phyloP scores from a whole-genome alignment of 2,329 filamentous ascomycete species.

The Fusarium humuli region DNA sequence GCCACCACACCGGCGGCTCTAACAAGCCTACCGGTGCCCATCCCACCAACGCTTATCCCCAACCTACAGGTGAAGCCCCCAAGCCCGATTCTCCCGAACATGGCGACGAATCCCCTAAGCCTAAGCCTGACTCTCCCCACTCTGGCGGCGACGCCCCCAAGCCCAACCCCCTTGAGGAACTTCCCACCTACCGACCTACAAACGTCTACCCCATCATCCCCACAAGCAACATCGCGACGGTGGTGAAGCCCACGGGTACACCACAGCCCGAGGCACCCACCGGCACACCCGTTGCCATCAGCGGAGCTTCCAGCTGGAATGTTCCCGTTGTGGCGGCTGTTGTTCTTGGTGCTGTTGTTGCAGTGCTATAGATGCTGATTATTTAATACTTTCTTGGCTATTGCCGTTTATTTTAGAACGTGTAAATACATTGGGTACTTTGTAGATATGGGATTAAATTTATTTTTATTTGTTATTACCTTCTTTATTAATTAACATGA shows the following conservation, averaged over 20 bases:
- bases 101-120: constrained; percentile 1
- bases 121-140: neutral
- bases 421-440: constrained; percentile 12
- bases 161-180: constrained; percentile 24
- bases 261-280: constrained; percentile 20
- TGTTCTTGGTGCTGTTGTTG: constrained; percentile 20
- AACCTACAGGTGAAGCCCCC: neutral
- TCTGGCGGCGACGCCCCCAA: neutral
- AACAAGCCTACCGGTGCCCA: neutral
- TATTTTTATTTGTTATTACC: constrained; percentile 1
- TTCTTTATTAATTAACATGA: neutral
- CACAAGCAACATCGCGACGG: constrained; percentile 19
- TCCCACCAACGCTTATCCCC: constrained; percentile 6
- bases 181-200: constrained; percentile 15
- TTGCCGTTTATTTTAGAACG: constrained; percentile 12
- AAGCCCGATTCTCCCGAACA: constrained; percentile 9
- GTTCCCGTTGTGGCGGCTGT: constrained; percentile 24
- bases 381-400: constrained; percentile 27
- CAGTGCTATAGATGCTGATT: constrained; percentile 20
- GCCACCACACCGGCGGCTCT: neutral
- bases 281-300: constrained; percentile 13
- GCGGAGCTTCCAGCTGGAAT: constrained; percentile 28
- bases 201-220: neutral
- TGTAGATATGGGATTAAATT: constrained; percentile 27
- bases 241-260: constrained; percentile 28